Evolutionary conservation across 129 eudicot species (phyloP).

Genomic region (Silybum marianum): DNA sequence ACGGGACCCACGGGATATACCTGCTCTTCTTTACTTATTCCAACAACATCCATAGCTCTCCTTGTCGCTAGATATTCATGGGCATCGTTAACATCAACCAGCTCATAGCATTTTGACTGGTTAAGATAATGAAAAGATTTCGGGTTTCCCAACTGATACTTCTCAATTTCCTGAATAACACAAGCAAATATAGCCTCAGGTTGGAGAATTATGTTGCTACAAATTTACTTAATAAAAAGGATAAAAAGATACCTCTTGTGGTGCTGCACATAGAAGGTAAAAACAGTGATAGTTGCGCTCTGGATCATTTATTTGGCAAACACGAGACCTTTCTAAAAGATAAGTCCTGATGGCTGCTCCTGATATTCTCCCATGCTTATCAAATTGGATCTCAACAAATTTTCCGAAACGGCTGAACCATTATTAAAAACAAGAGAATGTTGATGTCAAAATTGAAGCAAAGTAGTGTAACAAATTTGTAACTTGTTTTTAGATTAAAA

Average conservation of each 20-base stretch:
- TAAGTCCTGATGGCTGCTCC: conserved; percentile 99
- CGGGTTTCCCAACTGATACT: conserved; percentile 79
- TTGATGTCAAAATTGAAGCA: conserved; percentile 17
- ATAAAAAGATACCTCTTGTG: conserved; percentile 79
- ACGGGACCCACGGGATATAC: conserved; percentile 19
- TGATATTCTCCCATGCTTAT: conserved; percentile 96
- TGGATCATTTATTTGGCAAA: conserved; percentile 92
- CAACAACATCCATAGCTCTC: conserved; percentile 99
- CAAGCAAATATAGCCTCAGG: conserved; percentile 15
- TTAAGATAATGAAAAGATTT: conserved; percentile 95
- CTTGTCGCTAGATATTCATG: conserved; percentile 93
- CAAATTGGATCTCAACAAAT: conserved; percentile 99
- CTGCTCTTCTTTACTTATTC: conserved; percentile 93
- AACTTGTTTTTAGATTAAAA: not conserved
- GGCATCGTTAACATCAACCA: conserved; percentile 85
- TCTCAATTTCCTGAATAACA: conserved; percentile 75
- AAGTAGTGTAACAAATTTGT: not conserved
- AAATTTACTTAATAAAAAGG: not conserved
- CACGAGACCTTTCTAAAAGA: conserved; percentile 97
- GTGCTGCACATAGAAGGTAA: conserved; percentile 99
- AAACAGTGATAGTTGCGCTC: conserved; percentile 98
- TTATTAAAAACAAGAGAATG: conserved; percentile 15
- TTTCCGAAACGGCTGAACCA: conserved; percentile 96
- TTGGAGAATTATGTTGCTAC: not conserved
- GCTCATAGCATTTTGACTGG: conserved; percentile 93